These are phyloP conservation scores for Mycena sanguinolenta DNA, from an alignment of 768 basidiomycete genomes.

Conservation along the genomic window DNA sequence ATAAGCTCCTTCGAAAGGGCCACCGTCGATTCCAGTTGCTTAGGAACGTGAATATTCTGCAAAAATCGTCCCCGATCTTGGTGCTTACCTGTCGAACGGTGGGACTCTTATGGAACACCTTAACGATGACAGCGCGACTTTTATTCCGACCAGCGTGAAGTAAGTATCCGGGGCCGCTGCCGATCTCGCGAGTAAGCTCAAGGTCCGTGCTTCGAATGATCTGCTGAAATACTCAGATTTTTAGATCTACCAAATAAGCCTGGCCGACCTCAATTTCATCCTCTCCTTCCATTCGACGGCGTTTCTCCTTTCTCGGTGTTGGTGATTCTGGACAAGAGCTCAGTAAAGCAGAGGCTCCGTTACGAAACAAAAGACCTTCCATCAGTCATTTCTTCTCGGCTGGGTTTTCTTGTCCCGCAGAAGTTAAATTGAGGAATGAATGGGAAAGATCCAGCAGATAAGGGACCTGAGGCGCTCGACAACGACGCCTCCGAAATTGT, in stretches of 20 bases:
- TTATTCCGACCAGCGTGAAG: background rate
- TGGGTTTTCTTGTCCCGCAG: background rate
- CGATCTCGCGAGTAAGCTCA: background rate
- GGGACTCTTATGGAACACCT: background rate
- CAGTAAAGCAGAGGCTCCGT: background rate
- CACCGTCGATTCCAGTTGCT: background rate
- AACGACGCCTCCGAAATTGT: background rate
- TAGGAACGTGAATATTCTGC: background rate
- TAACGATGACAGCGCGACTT: background rate
- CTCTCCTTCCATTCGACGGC: too few species aligned
- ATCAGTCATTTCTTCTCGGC: background rate
- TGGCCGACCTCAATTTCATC: too few species aligned
- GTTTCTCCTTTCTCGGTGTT: too few species aligned
- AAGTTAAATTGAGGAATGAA: background rate
- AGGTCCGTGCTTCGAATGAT: too few species aligned
- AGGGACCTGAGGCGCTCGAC: background rate
- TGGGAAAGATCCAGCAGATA: background rate
- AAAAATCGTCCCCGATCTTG: background rate
- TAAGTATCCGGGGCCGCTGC: background rate
- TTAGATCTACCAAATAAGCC: too few species aligned
- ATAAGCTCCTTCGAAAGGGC: background rate
- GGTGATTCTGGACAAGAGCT: too few species aligned
- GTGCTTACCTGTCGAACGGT: too few species aligned
- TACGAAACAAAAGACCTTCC: constrained; percentile 1
- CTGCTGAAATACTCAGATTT: too few species aligned